Evolutionary conservation across 2,329 filamentous ascomycete genomes (phyloP).

Genomic region (Alternaria consortialis): DNA sequence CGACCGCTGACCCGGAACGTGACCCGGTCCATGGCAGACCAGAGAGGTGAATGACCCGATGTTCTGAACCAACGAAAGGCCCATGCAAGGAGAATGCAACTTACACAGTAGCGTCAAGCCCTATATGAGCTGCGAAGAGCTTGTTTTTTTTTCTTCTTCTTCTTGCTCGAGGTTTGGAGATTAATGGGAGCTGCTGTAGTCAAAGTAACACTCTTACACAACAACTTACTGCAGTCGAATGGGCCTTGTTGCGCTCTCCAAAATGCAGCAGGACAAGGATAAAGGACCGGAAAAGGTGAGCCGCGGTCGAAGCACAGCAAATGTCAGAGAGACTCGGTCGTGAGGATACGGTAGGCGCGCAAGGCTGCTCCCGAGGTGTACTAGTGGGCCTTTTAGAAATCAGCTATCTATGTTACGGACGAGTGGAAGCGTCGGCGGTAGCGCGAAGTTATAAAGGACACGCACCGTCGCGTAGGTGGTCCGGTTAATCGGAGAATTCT

Average conservation of each 20-base stretch:
- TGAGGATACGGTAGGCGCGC: slow-evolving; percentile 43
- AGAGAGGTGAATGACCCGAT: slow-evolving; percentile 39
- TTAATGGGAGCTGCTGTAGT: slow-evolving; percentile 32
- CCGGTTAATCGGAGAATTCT: slow-evolving; percentile 42
- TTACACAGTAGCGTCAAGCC: slow-evolving; percentile 41
- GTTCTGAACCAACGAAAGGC: slow-evolving; percentile 23
- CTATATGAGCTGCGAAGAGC: slow-evolving; percentile 24
- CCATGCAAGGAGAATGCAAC: slow-evolving; percentile 35
- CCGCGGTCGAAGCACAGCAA: slow-evolving; percentile 24
- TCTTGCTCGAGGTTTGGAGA: slow-evolving; percentile 10
- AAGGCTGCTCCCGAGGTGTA: slow-evolving; percentile 41
- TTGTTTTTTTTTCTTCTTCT: slow-evolving; percentile 10
- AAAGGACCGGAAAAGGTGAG: slow-evolving; percentile 40
- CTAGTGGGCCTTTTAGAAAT: slow-evolving; percentile 37
- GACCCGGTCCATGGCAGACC: slow-evolving; percentile 37
- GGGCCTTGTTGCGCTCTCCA: slow-evolving; percentile 16
- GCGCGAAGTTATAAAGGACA: slow-evolving; percentile 36
- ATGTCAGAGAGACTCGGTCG: slow-evolving; percentile 44
- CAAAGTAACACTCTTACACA: slow-evolving; percentile 29
- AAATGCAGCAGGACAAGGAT: slow-evolving; percentile 28
- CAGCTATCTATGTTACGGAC: slow-evolving; percentile 47
- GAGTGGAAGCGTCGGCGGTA: slow-evolving; percentile 47
- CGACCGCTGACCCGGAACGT: slow-evolving; percentile 46
- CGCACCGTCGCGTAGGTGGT: slow-evolving; percentile 28
- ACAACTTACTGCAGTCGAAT: slow-evolving; percentile 36